Conservation (phyloP, 1,284 basidiomycete species). For the Veloporphyrellus conicus region DNA sequence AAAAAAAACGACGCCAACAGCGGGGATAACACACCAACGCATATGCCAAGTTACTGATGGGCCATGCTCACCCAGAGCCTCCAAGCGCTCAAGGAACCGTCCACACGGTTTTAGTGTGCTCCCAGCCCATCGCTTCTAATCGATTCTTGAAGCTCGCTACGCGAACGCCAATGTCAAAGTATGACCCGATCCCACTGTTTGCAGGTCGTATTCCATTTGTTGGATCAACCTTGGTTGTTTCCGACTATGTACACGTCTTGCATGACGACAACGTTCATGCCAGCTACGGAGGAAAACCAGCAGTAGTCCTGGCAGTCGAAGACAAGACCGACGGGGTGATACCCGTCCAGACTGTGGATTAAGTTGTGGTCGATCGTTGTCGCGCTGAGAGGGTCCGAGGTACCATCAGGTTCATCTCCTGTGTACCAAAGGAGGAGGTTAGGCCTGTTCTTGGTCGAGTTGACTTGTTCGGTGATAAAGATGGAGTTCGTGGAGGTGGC, state of each 20-base stretch:
- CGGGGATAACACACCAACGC: background rate
- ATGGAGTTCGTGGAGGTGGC: conserved; percentile 60
- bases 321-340: conserved; percentile 72
- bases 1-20: background rate
- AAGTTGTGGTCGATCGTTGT: conserved; percentile 54
- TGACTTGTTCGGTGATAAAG: conserved; percentile 61
- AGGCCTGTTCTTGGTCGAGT: conserved; percentile 57
- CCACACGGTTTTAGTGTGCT: conserved; percentile 55
- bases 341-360: conserved; percentile 67
- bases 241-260: conserved; percentile 58
- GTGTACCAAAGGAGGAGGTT: conserved; percentile 77
- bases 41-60: no score
- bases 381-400: conserved; percentile 60
- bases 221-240: conserved; percentile 65
- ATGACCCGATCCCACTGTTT: conserved; percentile 36
- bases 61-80: conserved; percentile 41
- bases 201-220: conserved; percentile 49
- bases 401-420: conserved; percentile 71
- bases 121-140: conserved; percentile 60
- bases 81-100: conserved; percentile 76
- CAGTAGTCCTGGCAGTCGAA: conserved; percentile 71
- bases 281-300: conserved; percentile 55
- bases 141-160: conserved; percentile 60
- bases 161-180: conserved; percentile 56
- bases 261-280: conserved; percentile 61